Conservation (phyloP, 176 grass and related monocot species). For the Coix lacrymajobi region DNA sequence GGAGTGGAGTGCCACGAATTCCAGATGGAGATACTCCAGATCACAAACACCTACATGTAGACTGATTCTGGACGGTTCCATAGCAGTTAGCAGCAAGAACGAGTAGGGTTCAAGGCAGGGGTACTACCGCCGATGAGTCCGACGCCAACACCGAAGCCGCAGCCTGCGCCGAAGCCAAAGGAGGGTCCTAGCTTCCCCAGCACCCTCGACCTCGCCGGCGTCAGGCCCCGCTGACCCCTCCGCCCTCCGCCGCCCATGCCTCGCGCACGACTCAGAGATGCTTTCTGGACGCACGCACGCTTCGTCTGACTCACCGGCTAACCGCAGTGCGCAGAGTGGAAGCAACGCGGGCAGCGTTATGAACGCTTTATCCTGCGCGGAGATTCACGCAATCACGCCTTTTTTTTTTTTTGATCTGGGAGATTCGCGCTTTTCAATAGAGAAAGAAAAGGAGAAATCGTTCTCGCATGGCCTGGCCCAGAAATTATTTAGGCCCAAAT, state of each 20-base stretch:
- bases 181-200: constrained; percentile 49
- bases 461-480: background rate
- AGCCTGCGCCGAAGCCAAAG: constrained; percentile 49
- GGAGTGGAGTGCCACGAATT: background rate
- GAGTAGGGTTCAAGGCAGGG: too few relatives aligned
- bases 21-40: background rate
- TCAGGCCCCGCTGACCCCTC: constrained; percentile 11
- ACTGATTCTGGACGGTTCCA: background rate
- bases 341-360: background rate
- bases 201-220: constrained; percentile 38
- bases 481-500: too few relatives aligned
- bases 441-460: too few relatives aligned
- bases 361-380: background rate
- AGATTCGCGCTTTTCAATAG: too few relatives aligned
- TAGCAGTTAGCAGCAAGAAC: background rate
- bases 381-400: background rate
- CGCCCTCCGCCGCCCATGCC: background rate
- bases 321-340: too few relatives aligned
- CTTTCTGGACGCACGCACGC: background rate
- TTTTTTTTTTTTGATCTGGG: background rate
- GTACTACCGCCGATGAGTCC: constrained; percentile 51
- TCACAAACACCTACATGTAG: background rate
- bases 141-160: constrained; percentile 47
- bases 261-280: background rate
- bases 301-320: too few relatives aligned